Percentiles rank a stretch among this genome's conserved stretches.
phyloP scores from a whole-genome alignment of 1,139 yeast genomes.

The Kodamaea arcana region DNA sequence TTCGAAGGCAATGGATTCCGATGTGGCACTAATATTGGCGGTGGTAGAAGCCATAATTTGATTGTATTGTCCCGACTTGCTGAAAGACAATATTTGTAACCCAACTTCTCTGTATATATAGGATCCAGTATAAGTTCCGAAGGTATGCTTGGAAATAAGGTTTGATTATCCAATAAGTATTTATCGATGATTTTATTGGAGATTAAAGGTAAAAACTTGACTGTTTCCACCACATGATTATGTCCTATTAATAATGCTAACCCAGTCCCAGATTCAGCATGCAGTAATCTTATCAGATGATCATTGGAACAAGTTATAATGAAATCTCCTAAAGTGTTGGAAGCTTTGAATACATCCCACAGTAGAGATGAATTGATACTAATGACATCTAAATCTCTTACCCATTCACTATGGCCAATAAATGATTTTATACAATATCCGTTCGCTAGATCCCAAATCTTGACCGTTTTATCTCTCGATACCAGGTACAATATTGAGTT shows the following conservation, averaged over 20 bases:
- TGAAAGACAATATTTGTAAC: constrained; percentile 67
- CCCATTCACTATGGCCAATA: constrained; percentile 88
- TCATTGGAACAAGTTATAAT: constrained; percentile 79
- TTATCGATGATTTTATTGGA: constrained; percentile 51
- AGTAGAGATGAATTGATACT: constrained; percentile 15
- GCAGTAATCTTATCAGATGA: constrained; percentile 65
- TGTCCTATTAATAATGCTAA: constrained; percentile 70
- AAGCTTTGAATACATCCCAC: constrained; percentile 9
- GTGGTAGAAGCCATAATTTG: constrained; percentile 72
- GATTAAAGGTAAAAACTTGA: constrained; percentile 57
- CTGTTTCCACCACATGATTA: constrained; percentile 77
- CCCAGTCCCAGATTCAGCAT: constrained; percentile 64
- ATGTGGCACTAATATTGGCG: constrained; percentile 53
- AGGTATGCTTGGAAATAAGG: constrained; percentile 34
- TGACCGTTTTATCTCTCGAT: constrained; percentile 71
- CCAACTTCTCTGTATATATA: constrained; percentile 33
- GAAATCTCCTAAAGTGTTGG: constrained; percentile 43
- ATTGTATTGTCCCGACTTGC: constrained; percentile 79
- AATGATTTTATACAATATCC: constrained; percentile 70
- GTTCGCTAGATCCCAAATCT: constrained; percentile 69
- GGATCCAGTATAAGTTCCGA: constrained; percentile 25
- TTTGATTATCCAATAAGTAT: constrained; percentile 32
- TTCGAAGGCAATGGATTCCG: constrained; percentile 54
- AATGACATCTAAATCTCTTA: constrained; percentile 54
- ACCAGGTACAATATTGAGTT: constrained; percentile 56